Evolutionary conservation across 345 rosid genomes (phyloP).

Genomic region (Kandelia obovata): DNA sequence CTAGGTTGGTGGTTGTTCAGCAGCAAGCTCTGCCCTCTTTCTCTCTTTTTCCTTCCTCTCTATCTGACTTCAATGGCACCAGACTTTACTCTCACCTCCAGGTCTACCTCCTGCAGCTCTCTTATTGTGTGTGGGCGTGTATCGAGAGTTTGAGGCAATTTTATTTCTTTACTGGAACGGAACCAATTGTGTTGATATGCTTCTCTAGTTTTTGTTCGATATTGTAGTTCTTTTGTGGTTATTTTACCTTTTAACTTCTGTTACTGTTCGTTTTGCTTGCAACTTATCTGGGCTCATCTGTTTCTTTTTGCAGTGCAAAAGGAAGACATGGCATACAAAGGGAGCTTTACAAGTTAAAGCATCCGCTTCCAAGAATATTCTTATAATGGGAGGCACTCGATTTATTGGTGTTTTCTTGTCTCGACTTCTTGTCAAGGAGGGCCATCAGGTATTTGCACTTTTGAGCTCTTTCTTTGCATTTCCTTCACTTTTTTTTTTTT

Average conservation of each 20-base stretch:
- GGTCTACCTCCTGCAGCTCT: constrained; percentile 33
- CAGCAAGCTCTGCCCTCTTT: constrained; percentile 64
- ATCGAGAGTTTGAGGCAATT: neutral
- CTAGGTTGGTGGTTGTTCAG: constrained; percentile 67
- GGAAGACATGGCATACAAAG: constrained; percentile 57
- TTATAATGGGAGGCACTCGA: constrained; percentile 95
- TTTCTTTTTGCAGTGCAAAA: constrained; percentile 58
- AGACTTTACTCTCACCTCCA: constrained; percentile 60
- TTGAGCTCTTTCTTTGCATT: neutral
- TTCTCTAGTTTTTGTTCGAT: neutral
- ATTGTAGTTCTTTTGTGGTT: neutral
- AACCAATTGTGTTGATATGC: neutral
- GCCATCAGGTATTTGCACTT: constrained; percentile 62
- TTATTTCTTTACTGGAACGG: neutral
- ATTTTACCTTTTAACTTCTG: neutral
- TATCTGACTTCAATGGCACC: constrained; percentile 84
- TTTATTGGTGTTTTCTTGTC: constrained; percentile 88
- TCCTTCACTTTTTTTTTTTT: neutral
- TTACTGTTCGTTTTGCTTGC: too few relatives aligned
- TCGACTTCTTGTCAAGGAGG: constrained; percentile 86
- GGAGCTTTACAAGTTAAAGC: constrained; percentile 68
- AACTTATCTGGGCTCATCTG: too few relatives aligned
- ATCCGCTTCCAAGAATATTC: constrained; percentile 78
- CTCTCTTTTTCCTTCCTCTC: constrained; percentile 68
- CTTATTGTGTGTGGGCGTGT: neutral